Conservation (phyloP, 2,329 filamentous ascomycete species). For the Diaporthe citri region DNA sequence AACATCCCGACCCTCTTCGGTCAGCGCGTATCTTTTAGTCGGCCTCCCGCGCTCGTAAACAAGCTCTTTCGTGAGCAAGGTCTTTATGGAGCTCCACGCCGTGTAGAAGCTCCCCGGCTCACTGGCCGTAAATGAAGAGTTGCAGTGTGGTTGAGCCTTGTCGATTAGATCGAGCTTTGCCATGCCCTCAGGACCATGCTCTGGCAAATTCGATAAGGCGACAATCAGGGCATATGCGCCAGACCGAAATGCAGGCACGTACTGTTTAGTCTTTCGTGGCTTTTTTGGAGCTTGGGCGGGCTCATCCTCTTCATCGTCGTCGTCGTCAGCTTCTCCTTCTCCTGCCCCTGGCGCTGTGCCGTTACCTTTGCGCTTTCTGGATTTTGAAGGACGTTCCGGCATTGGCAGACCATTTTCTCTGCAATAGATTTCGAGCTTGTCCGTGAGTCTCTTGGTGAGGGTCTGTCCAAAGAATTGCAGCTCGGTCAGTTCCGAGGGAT, state of each 20-base stretch:
- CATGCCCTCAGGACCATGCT: conserved; percentile 68
- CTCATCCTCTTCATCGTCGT: conserved; percentile 52
- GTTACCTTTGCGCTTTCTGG: conserved; percentile 54
- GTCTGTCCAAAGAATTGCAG: conserved; percentile 82
- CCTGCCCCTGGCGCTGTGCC: conserved; percentile 46
- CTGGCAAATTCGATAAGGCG: conserved; percentile 71
- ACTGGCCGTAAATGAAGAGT: conserved; percentile 76
- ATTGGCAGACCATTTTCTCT: conserved; percentile 75
- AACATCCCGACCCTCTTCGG: conserved; percentile 83
- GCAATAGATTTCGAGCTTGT: conserved; percentile 71
- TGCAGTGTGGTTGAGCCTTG: conserved; percentile 77
- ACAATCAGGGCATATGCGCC: conserved; percentile 80
- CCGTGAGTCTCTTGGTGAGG: conserved; percentile 76
- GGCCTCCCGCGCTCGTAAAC: conserved; percentile 80
- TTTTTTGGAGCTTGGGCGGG: conserved; percentile 66
- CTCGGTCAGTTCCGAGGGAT: conserved; percentile 79
- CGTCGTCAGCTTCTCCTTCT: conserved; percentile 46
- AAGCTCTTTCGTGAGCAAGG: conserved; percentile 77
- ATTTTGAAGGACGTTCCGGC: conserved; percentile 67
- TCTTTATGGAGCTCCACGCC: conserved; percentile 88
- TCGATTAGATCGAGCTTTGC: conserved; percentile 78
- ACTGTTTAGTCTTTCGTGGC: conserved; percentile 70
- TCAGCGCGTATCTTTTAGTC: conserved; percentile 75
- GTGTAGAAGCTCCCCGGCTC: conserved; percentile 80
- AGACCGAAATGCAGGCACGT: conserved; percentile 79